A percentile compares a stretch with the other conserved stretches of the same genome.
Conservation (phyloP, 2,329 filamentous ascomycete genomes). For the Trichoderma pleuroti region DNA sequence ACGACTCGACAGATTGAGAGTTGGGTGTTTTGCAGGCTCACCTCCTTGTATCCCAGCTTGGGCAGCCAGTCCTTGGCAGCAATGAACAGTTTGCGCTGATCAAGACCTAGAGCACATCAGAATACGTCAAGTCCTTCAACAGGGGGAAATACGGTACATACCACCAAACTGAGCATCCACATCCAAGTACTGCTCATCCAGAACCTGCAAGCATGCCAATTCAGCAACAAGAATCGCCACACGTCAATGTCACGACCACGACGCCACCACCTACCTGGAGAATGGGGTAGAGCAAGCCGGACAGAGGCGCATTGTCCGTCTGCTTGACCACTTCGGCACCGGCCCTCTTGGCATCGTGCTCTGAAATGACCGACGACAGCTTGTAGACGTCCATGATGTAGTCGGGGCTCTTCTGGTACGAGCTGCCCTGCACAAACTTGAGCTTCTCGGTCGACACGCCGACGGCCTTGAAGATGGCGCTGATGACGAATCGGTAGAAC, state of each 20-base stretch:
- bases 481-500: constrained; percentile 80
- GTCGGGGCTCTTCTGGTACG: constrained; percentile 68
- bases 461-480: constrained; percentile 69
- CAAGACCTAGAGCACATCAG: constrained; percentile 45
- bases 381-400: constrained; percentile 91
- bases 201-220: constrained; percentile 39
- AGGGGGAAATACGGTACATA: background rate
- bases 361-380: constrained; percentile 64
- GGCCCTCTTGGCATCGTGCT: constrained; percentile 83
- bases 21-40: constrained; percentile 21
- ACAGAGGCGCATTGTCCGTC: constrained; percentile 68
- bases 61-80: constrained; percentile 82
- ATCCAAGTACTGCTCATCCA: constrained; percentile 86
- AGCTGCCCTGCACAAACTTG: constrained; percentile 78
- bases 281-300: constrained; percentile 41
- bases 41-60: constrained; percentile 76
- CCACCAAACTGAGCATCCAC: constrained; percentile 88
- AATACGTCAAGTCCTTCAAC: background rate
- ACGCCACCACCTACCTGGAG: constrained; percentile 54
- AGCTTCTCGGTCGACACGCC: constrained; percentile 76
- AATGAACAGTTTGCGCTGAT: constrained; percentile 87
- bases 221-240: background rate
- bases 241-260: background rate
- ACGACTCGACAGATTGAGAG: accelerated
- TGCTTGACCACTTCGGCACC: constrained; percentile 96